Evolutionary conservation across 331 rosid species (phyloP), one percentile per base, ranked within the genome.

Genomic region (Arachis monticola): DNA sequence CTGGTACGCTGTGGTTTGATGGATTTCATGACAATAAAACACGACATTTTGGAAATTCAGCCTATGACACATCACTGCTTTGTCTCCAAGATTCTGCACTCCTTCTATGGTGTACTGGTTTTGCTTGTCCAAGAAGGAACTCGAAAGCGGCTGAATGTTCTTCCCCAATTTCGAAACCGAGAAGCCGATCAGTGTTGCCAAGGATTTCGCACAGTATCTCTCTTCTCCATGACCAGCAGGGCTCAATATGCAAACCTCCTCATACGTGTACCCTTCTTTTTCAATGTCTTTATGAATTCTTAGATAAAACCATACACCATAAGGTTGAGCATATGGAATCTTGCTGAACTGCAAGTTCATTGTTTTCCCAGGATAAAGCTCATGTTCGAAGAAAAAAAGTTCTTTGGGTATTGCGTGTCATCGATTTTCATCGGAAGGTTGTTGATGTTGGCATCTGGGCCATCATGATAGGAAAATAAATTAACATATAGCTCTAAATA

Each of bases 21-120:
- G 52, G 12, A 47, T 10, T 9, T 77, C 38, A 7, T 77, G 80
- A 47, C 88, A 87, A 8, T 80, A 82, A 61, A 79, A 82, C 41
- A 72, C 84, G 11, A 51, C 76, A 1, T 12, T 60, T 38, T 40
- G 59, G 60, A 72, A 47, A 47, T 46, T 72, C 11, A 72, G 9
- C 22, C 69, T 61, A 10, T 46, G 69, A 60, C 80, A 77, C 69
- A 77, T 77, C 2, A 68, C 75, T 68, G 75, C 63, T 60, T 59
- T 60, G 7, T 77, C 63, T 48, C 80, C 75, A 17, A 68, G 69
- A 12, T 77, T 77, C 5, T 59, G 14, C 7, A 68, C 69, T 2
- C 63, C 59, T 2, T 77, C 69, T 4, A 68, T 6, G 0, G 7
- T 68, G 80, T 67, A 77, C 32, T 68, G 47, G 48, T 8, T 53